Percentiles rank a stretch among this genome's conserved stretches.
Evolutionary conservation across 192 early-diverging fungal species (phyloP).

Genomic region (Endogone sp.): DNA sequence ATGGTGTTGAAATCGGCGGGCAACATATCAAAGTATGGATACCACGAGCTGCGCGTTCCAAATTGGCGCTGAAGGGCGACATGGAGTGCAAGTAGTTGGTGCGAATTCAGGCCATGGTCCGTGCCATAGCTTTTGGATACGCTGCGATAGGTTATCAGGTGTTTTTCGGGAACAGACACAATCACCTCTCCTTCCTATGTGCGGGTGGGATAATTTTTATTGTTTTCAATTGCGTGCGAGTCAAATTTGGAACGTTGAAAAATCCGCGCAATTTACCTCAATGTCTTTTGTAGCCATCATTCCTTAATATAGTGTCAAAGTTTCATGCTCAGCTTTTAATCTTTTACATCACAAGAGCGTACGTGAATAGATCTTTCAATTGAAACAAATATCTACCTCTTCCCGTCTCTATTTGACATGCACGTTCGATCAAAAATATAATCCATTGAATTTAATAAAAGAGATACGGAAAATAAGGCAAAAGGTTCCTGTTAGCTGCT

Average conservation of each 20-base stretch:
- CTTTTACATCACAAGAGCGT: too few species aligned
- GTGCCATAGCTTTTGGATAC: slow-evolving; percentile 27
- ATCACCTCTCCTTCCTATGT: slow-evolving; percentile 48
- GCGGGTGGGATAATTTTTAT: neutral
- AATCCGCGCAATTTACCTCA: slow-evolving; percentile 23
- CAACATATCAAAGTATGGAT: slow-evolving; percentile 41
- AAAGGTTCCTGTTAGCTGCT: too few species aligned
- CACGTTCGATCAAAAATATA: neutral
- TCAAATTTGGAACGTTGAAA: neutral
- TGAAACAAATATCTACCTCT: slow-evolving; percentile 38
- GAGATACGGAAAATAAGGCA: too few species aligned
- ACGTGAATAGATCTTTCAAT: too few species aligned
- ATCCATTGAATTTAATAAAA: neutral
- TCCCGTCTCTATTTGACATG: slow-evolving; percentile 37
- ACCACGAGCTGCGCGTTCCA: slow-evolving; percentile 35
- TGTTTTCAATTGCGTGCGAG: neutral
- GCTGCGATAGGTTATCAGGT: slow-evolving; percentile 39
- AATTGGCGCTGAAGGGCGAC: slow-evolving; percentile 30
- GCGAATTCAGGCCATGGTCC: slow-evolving; percentile 34
- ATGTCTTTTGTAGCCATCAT: slow-evolving; percentile 57
- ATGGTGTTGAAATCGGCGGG: slow-evolving; percentile 51
- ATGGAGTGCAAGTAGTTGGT: slow-evolving; percentile 45
- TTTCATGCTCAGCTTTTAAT: neutral
- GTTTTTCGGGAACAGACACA: slow-evolving; percentile 42
- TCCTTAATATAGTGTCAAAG: slow-evolving; percentile 9